phyloP scores from a whole-genome alignment of 768 basidiomycete species.

The Tubosaeta sp. region DNA sequence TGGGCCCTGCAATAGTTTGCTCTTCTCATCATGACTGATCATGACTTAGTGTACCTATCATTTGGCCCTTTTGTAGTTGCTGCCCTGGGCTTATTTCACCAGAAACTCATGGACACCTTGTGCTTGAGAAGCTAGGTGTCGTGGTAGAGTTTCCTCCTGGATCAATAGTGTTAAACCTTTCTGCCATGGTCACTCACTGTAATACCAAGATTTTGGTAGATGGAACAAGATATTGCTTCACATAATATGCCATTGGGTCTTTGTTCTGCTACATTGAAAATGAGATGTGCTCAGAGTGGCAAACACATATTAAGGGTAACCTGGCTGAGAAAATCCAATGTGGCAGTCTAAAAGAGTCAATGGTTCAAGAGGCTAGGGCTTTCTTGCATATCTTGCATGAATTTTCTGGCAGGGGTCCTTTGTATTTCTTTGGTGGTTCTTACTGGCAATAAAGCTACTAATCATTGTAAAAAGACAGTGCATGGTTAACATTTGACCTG shows the following conservation, averaged over 20 bases:
- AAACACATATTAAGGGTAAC: no score
- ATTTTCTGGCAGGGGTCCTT: no score
- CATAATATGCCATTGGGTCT: not conserved
- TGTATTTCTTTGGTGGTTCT: no score
- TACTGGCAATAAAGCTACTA: no score
- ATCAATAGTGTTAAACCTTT: not conserved
- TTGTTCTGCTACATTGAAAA: conserved; percentile 9
- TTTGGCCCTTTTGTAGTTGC: conserved; percentile 7
- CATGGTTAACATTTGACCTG: no score
- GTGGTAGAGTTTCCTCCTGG: conserved; percentile 1
- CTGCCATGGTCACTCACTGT: not conserved
- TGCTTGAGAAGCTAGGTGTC: not conserved
- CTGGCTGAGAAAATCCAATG: no score
- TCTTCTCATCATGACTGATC: not conserved
- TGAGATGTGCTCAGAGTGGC: not conserved
- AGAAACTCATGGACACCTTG: not conserved
- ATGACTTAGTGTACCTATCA: not conserved
- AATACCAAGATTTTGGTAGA: not conserved
- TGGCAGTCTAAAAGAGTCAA: no score
- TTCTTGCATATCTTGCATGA: no score
- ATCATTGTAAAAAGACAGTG: no score
- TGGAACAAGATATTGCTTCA: conserved; percentile 2
- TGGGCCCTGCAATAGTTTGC: not conserved
- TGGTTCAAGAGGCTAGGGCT: no score
- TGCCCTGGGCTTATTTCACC: not conserved